phyloP scores from a whole-genome alignment of 2,329 filamentous ascomycete genomes.

The Alternaria sp. region DNA sequence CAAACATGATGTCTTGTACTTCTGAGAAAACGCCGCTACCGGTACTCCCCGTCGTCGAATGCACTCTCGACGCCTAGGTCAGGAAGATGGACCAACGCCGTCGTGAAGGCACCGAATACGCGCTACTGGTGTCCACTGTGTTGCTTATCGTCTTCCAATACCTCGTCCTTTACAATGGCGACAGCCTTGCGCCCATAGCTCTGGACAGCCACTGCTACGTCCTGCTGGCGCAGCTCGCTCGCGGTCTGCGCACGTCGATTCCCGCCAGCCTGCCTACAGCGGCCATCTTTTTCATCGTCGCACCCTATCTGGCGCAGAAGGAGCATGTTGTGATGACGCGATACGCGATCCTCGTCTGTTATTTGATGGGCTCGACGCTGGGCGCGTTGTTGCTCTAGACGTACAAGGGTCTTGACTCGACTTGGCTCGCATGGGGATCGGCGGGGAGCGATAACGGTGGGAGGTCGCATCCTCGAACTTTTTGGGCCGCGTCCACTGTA shows the following conservation, averaged over 20 bases:
- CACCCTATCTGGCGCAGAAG: conserved; percentile 29
- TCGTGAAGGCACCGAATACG: conserved; percentile 15
- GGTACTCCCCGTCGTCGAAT: conserved; percentile 14
- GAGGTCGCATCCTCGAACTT: conserved; percentile 10
- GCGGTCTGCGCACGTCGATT: conserved; percentile 31
- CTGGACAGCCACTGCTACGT: conserved; percentile 11
- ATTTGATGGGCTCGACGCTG: conserved; percentile 32
- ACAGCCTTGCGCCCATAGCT: conserved; percentile 11
- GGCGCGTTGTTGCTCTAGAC: conserved; percentile 30
- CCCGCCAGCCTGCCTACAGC: conserved; percentile 33
- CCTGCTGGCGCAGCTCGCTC: conserved; percentile 27
- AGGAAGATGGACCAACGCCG: conserved; percentile 4
- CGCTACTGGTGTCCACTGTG: conserved; percentile 14
- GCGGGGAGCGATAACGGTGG: conserved; percentile 34
- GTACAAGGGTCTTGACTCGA: conserved; percentile 17
- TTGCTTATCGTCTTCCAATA: conserved; percentile 26
- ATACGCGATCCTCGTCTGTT: conserved; percentile 35
- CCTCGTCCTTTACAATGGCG: conserved; percentile 29
- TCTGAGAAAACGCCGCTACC: conserved; percentile 19
- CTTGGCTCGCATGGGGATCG: conserved; percentile 9
- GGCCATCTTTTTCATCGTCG: conserved; percentile 32
- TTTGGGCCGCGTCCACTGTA: conserved; percentile 15
- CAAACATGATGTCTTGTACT: conserved; percentile 9
- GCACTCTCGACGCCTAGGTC: neutral
- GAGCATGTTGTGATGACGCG: conserved; percentile 28